Conservation (phyloP, 1,284 basidiomycete genomes). For the Cryptococcus sp. region DNA sequence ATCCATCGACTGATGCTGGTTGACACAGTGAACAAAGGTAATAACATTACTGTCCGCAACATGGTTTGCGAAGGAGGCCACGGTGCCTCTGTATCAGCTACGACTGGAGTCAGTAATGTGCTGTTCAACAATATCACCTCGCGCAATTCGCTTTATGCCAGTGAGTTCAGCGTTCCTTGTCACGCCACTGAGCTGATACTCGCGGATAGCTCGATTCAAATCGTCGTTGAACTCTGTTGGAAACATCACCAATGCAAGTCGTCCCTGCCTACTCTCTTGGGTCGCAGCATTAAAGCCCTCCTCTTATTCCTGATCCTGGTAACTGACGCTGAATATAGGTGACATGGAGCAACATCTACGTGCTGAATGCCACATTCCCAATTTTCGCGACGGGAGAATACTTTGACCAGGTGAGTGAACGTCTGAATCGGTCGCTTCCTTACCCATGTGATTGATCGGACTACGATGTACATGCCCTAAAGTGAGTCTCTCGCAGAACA, state of each 20-base stretch:
- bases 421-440: background rate
- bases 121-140: constrained; percentile 24
- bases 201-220: constrained; percentile 41
- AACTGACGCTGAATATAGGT: background rate
- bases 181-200: background rate
- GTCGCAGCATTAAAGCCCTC: no score
- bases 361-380: constrained; percentile 16
- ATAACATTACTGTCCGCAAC: constrained; percentile 53
- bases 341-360: constrained; percentile 16
- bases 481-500: constrained; percentile 1
- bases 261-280: no score
- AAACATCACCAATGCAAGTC: constrained; percentile 12
- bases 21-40: constrained; percentile 42
- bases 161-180: background rate
- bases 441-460: background rate
- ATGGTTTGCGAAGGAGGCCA: constrained; percentile 50
- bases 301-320: no score
- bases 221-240: constrained; percentile 30
- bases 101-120: constrained; percentile 18
- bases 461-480: no score
- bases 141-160: constrained; percentile 55
- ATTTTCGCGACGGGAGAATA: constrained; percentile 18
- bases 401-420: constrained; percentile 10
- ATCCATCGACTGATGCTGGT: background rate
- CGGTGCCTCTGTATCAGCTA: constrained; percentile 30